Percentiles rank a stretch among this genome's conserved stretches.
Evolutionary conservation across 768 basidiomycete species (phyloP).

Genomic region (Lactifluus hygrophoroides): DNA sequence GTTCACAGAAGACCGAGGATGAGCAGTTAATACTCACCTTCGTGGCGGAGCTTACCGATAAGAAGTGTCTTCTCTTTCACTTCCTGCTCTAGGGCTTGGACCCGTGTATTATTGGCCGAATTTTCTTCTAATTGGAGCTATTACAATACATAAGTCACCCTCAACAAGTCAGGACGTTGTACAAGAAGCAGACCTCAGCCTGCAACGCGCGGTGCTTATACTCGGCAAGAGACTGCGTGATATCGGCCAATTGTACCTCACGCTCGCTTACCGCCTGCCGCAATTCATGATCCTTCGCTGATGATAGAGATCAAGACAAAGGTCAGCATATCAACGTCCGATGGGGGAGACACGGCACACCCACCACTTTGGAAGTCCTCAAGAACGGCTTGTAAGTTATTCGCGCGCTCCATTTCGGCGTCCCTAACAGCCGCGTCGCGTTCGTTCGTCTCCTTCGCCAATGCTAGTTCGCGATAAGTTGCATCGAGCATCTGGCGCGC

Average conservation of each 20-base stretch:
- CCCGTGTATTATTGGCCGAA: constrained; percentile 52
- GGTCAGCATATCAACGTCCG: background rate
- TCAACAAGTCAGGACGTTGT: background rate
- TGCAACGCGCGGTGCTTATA: constrained; percentile 81
- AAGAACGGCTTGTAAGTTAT: constrained; percentile 85
- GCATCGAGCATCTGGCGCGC: constrained; percentile 46
- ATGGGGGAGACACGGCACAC: constrained; percentile 20
- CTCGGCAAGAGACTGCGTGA: constrained; percentile 76
- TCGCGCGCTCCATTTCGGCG: constrained; percentile 60
- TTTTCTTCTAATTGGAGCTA: constrained; percentile 73
- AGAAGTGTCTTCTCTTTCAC: constrained; percentile 93
- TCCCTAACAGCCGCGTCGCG: constrained; percentile 51
- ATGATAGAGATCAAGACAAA: constrained; percentile 1
- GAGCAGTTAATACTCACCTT: constrained; percentile 48
- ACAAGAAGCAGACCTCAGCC: constrained; percentile 57
- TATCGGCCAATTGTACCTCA: constrained; percentile 59
- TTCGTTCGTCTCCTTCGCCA: constrained; percentile 52
- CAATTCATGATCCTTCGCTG: constrained; percentile 91
- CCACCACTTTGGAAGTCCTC: constrained; percentile 91
- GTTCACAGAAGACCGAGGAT: background rate
- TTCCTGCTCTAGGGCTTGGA: constrained; percentile 75
- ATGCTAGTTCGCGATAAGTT: constrained; percentile 55
- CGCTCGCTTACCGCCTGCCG: constrained; percentile 75
- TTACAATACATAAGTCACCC: background rate
- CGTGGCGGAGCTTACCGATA: constrained; percentile 91